A percentile compares a stretch with the other conserved stretches of the same genome.
phyloP scores from a whole-genome alignment of 805 yeast species.

The Candida xyloterini region DNA sequence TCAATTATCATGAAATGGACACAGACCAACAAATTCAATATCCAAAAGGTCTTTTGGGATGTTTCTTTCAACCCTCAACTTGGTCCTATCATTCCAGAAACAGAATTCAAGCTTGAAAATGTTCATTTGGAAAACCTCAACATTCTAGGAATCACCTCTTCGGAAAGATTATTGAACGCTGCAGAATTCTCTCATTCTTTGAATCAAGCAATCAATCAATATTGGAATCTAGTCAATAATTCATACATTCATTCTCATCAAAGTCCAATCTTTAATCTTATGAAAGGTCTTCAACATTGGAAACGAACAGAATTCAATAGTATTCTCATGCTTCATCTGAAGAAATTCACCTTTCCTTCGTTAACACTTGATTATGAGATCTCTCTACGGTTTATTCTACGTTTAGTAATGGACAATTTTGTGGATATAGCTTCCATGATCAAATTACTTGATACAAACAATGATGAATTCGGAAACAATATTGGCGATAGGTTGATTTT shows the following conservation, averaged over 20 bases:
- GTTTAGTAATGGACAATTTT: constrained; percentile 37
- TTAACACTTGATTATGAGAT: constrained; percentile 34
- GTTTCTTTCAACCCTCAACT: constrained; percentile 10
- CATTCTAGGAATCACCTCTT: constrained; percentile 26
- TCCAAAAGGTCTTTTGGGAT: constrained; percentile 4
- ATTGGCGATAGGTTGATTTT: constrained; percentile 21
- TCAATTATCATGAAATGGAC: constrained; percentile 21
- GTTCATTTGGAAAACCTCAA: constrained; percentile 18
- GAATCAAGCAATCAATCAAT: constrained; percentile 25
- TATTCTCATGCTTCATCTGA: constrained; percentile 25
- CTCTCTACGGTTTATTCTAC: constrained; percentile 36
- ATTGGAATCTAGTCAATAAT: constrained; percentile 26
- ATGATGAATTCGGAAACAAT: constrained; percentile 19
- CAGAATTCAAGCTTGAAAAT: constrained; percentile 2
- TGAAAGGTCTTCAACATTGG: constrained; percentile 37
- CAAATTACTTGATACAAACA: constrained; percentile 25
- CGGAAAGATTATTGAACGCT: constrained; percentile 30
- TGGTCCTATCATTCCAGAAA: constrained; percentile 3
- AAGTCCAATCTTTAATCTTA: constrained; percentile 12
- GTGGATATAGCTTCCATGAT: constrained; percentile 33
- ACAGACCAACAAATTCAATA: constrained; percentile 13
- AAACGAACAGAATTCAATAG: constrained; percentile 33
- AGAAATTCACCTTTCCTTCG: constrained; percentile 29
- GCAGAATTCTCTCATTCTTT: constrained; percentile 32
- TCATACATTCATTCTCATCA: constrained; percentile 9